Evolutionary conservation across 805 yeast species (phyloP).

Genomic region (Candida taoyuanica): DNA sequence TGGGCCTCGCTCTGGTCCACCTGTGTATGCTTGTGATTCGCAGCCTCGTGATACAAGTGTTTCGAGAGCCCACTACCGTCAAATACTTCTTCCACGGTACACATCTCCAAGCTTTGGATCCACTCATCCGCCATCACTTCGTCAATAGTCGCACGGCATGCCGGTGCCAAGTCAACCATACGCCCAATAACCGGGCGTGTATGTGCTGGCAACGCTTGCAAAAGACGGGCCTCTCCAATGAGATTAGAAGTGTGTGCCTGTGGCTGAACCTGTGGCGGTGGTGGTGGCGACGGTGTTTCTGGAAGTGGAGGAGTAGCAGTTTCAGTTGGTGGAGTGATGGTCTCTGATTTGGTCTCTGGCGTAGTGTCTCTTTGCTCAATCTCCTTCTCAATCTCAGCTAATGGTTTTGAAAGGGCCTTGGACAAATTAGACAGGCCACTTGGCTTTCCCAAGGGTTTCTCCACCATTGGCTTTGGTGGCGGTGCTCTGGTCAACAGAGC

Average conservation of each 20-base stretch:
- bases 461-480: constrained; percentile 35
- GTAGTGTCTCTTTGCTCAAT: background rate
- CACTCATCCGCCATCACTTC: constrained; percentile 72
- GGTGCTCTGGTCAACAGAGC: constrained; percentile 55
- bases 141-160: constrained; percentile 76
- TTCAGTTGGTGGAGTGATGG: background rate
- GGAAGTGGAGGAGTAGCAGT: constrained; percentile 5
- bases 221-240: constrained; percentile 67
- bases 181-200: constrained; percentile 61
- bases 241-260: constrained; percentile 56
- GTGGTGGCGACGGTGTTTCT: too few species aligned
- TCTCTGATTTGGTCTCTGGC: background rate
- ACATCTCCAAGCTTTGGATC: constrained; percentile 61
- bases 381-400: constrained; percentile 17
- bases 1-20: constrained; percentile 95
- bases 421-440: constrained; percentile 25
- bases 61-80: constrained; percentile 34
- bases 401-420: constrained; percentile 26
- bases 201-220: constrained; percentile 67
- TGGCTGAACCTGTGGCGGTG: constrained; percentile 24
- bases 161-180: constrained; percentile 84
- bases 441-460: constrained; percentile 17
- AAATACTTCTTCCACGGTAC: constrained; percentile 49
- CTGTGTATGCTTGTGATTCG: constrained; percentile 75
- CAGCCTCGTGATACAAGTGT: constrained; percentile 38